Conservation (phyloP, 164 flowering plant genomes). For the Tetracentron sinense region DNA sequence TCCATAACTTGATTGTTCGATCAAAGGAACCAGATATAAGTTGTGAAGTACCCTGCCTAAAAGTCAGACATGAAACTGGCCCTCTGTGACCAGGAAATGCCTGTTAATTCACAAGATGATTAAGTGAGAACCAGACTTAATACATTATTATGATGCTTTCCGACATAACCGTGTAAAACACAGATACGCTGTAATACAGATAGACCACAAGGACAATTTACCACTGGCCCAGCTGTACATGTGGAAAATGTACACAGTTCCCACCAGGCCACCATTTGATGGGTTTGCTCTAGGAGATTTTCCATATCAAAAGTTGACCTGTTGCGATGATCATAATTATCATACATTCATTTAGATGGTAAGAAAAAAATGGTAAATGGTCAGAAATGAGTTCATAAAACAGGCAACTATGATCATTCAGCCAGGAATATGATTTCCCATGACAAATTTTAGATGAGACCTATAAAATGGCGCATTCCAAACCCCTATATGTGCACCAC, state of each 20-base stretch:
- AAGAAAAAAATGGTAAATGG: too few relatives aligned
- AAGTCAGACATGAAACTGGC: conserved; percentile 78
- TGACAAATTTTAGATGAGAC: too few relatives aligned
- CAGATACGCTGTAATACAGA: neutral
- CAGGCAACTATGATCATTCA: too few relatives aligned
- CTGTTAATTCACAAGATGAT: conserved; percentile 31
- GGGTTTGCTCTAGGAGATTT: too few relatives aligned
- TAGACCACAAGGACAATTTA: neutral
- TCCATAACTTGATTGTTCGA: conserved; percentile 85
- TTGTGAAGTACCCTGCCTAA: conserved; percentile 80
- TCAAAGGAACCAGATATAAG: conserved; percentile 93
- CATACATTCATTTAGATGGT: too few relatives aligned
- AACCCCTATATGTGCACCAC: too few relatives aligned
- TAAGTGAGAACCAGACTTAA: conserved; percentile 2
- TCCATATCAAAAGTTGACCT: too few relatives aligned
- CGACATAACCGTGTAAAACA: neutral
- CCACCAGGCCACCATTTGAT: too few relatives aligned
- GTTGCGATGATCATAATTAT: too few relatives aligned
- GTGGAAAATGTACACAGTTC: neutral
- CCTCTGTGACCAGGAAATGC: conserved; percentile 95
- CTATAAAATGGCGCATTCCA: too few relatives aligned
- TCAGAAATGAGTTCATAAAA: too few relatives aligned
- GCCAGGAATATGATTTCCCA: too few relatives aligned
- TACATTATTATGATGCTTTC: neutral
- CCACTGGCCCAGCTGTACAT: neutral